These are phyloP conservation scores for Hypholoma fasciculare DNA, from an alignment of 768 basidiomycete genomes.

Conservation along the genomic window DNA sequence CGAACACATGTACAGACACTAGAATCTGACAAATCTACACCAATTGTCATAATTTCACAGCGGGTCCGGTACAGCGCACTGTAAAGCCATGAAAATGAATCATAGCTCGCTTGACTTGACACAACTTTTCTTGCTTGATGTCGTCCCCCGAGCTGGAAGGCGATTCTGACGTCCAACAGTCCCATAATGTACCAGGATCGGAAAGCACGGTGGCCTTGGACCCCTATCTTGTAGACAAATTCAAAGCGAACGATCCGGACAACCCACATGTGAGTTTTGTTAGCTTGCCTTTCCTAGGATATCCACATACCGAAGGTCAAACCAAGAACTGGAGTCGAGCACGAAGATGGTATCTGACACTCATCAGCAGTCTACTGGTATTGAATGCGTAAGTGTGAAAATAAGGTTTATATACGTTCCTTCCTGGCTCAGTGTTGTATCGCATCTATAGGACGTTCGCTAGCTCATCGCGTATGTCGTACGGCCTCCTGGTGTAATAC, in stretches of 20 bases:
- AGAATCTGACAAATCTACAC: neutral
- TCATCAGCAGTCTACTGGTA: slow-evolving; percentile 48
- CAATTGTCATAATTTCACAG: neutral
- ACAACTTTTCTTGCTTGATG: neutral
- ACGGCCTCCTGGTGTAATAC: neutral
- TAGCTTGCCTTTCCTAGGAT: neutral
- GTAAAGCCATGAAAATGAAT: neutral
- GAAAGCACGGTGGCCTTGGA: slow-evolving; percentile 14
- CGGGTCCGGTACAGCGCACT: neutral
- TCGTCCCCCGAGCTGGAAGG: neutral
- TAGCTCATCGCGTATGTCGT: slow-evolving; percentile 49
- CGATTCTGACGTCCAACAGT: neutral
- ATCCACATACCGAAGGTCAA: neutral
- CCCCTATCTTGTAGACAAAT: slow-evolving; percentile 33
- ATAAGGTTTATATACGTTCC: neutral
- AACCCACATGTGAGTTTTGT: slow-evolving; percentile 45
- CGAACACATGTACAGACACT: neutral
- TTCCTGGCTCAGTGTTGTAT: neutral
- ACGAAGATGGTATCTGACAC: slow-evolving; percentile 53
- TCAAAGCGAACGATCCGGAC: slow-evolving; percentile 38
- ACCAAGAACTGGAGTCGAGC: slow-evolving; percentile 48
- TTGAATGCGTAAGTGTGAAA: slow-evolving; percentile 46
- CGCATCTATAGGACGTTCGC: slow-evolving; percentile 53
- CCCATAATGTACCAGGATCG: neutral
- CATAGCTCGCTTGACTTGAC: neutral